Conservation (phyloP, 345 rosid species). For the Lepidium aucheri region DNA sequence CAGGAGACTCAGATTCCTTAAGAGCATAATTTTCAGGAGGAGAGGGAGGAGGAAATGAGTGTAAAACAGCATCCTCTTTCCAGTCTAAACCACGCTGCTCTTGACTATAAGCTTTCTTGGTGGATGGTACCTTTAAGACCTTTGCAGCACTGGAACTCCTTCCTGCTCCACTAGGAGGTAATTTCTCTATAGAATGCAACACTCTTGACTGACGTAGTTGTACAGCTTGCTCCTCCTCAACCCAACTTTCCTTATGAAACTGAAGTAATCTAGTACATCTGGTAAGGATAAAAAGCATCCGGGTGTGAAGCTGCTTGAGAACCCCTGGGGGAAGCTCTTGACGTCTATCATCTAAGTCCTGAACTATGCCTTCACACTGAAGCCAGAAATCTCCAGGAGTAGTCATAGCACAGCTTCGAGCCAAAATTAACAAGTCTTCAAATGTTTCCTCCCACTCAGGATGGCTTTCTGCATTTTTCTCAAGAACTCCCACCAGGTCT, state of each 20-base stretch:
- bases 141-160: slow-evolving; percentile 62
- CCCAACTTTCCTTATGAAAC: slow-evolving; percentile 96
- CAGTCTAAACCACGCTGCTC: slow-evolving; percentile 74
- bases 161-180: slow-evolving; percentile 36
- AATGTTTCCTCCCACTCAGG: slow-evolving; percentile 99
- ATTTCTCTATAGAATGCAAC: slow-evolving; percentile 69
- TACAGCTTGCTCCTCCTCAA: slow-evolving; percentile 64
- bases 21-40: slow-evolving; percentile 33
- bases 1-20: slow-evolving; percentile 56
- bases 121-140: slow-evolving; percentile 42
- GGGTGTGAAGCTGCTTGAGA: slow-evolving; percentile 90
- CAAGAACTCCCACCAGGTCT: slow-evolving; percentile 93
- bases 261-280: slow-evolving; percentile 96
- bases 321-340: slow-evolving; percentile 93
- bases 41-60: slow-evolving; percentile 36
- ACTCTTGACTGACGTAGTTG: slow-evolving; percentile 78
- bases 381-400: slow-evolving; percentile 98
- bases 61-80: slow-evolving; percentile 49
- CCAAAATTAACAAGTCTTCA: slow-evolving; percentile 90
- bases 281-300: slow-evolving; percentile 97
- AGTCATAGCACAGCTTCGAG: slow-evolving; percentile 95
- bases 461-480: slow-evolving; percentile 92
- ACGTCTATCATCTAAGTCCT: slow-evolving; percentile 95
- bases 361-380: slow-evolving; percentile 98
- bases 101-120: slow-evolving; percentile 90